Evolutionary conservation across 2,329 filamentous ascomycete species (phyloP).

Genomic region (Calycina herbarum): DNA sequence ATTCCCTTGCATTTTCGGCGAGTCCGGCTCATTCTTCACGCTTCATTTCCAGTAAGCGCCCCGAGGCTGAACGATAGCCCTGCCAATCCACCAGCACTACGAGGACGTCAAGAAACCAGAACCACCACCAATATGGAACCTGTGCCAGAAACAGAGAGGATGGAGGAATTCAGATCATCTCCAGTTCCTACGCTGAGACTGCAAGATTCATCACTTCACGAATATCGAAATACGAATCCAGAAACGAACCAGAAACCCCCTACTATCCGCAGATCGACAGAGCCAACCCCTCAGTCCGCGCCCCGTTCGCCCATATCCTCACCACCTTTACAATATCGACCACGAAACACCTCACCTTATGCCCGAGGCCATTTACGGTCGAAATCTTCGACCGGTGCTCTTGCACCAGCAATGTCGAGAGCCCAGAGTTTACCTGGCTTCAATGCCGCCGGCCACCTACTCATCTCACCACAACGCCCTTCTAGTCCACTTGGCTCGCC

Average conservation of each 20-base stretch:
- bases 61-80: neutral
- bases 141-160: constrained; percentile 66
- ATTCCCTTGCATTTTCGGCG: neutral
- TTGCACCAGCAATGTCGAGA: constrained; percentile 58
- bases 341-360: constrained; percentile 62
- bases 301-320: constrained; percentile 47
- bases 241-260: constrained; percentile 46
- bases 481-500: constrained; percentile 57
- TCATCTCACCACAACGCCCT: constrained; percentile 53
- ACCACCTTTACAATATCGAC: constrained; percentile 56
- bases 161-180: constrained; percentile 64
- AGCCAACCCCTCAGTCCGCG: constrained; percentile 51
- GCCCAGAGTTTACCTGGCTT: constrained; percentile 66
- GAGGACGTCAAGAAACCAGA: constrained; percentile 10
- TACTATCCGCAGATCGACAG: constrained; percentile 57
- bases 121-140: constrained; percentile 55
- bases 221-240: constrained; percentile 21
- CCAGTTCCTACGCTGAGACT: constrained; percentile 56
- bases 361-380: constrained; percentile 58
- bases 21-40: constrained; percentile 7
- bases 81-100: neutral
- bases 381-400: constrained; percentile 55
- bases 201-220: constrained; percentile 29
- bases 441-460: constrained; percentile 58
- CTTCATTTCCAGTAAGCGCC: constrained; percentile 4